phyloP scores from a whole-genome alignment of 225 moss, liverwort and hornwort genomes.

The Anthoceros angustus region DNA sequence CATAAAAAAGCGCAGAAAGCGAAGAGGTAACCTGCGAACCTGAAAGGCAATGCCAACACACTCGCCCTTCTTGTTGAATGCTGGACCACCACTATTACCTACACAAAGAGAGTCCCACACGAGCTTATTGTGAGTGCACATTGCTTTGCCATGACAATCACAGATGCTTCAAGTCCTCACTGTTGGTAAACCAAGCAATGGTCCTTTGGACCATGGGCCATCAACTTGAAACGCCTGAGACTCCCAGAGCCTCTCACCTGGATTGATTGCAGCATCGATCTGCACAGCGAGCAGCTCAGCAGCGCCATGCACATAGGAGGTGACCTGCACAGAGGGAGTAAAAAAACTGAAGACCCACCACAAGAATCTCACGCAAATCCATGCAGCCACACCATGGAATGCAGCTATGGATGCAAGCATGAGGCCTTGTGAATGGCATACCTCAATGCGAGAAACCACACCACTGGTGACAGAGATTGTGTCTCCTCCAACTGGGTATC shows the following conservation, averaged over 20 bases:
- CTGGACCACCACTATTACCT: constrained; percentile 99
- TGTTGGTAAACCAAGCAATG: too few relatives aligned
- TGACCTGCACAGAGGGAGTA: constrained; percentile 37
- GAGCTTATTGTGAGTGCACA: not conserved
- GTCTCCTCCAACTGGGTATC: constrained; percentile 98
- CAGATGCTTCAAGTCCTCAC: not conserved
- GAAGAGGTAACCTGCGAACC: constrained; percentile 19
- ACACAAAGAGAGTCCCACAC: not conserved
- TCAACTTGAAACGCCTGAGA: too few relatives aligned
- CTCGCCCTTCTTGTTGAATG: constrained; percentile 83
- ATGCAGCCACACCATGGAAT: not conserved
- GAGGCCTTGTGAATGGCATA: constrained; percentile 11
- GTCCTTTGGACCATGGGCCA: too few relatives aligned
- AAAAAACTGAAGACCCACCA: not conserved
- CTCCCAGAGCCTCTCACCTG: constrained; percentile 32
- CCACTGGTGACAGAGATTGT: constrained; percentile 97
- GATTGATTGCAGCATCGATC: constrained; percentile 98
- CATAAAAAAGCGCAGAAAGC: not conserved
- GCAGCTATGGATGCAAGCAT: too few relatives aligned
- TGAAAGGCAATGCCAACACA: constrained; percentile 99
- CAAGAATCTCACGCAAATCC: not conserved
- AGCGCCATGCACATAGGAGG: constrained; percentile 94
- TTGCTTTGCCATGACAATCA: not conserved
- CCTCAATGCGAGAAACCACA: constrained; percentile 98
- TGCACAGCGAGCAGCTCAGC: constrained; percentile 95